phyloP scores from a whole-genome alignment of 768 basidiomycete species.

The Tricholoma terreum region DNA sequence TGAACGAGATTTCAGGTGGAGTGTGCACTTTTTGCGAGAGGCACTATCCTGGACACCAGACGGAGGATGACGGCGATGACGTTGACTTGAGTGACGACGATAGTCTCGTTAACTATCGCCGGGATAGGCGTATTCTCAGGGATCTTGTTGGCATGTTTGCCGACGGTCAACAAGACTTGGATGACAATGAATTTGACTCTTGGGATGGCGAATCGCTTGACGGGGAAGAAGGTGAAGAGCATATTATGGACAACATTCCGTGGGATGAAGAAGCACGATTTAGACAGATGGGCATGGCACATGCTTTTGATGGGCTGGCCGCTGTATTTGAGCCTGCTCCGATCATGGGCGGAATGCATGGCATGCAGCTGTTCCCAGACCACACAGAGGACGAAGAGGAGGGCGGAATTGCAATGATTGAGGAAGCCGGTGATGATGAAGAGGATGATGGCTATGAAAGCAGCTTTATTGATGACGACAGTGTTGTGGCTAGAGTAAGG shows the following conservation, averaged over 20 bases:
- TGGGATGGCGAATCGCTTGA: conserved; percentile 1
- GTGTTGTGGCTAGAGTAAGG: neutral
- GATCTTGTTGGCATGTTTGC: conserved; percentile 1
- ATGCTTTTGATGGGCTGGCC: neutral
- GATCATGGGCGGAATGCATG: neutral
- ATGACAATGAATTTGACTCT: neutral
- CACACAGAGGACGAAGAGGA: conserved; percentile 15
- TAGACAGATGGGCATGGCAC: conserved; percentile 8
- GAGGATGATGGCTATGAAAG: conserved; percentile 45
- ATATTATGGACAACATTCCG: neutral
- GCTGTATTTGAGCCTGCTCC: neutral
- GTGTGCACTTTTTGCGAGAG: conserved; percentile 61
- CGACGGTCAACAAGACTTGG: neutral
- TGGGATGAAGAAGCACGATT: neutral
- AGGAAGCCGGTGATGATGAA: conserved; percentile 18
- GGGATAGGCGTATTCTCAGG: neutral
- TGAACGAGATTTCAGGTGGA: conserved; percentile 76
- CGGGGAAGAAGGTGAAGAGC: conserved; percentile 12
- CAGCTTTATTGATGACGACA: conserved; percentile 49
- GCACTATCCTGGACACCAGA: conserved; percentile 53
- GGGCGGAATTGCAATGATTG: conserved; percentile 6
- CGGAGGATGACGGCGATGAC: conserved; percentile 39
- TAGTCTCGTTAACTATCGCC: neutral
- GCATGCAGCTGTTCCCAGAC: neutral
- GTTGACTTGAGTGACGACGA: conserved; percentile 6